Base-by-base conservation (phyloP, 495 filamentous ascomycete species). In the Penicillium silybi region DNA sequence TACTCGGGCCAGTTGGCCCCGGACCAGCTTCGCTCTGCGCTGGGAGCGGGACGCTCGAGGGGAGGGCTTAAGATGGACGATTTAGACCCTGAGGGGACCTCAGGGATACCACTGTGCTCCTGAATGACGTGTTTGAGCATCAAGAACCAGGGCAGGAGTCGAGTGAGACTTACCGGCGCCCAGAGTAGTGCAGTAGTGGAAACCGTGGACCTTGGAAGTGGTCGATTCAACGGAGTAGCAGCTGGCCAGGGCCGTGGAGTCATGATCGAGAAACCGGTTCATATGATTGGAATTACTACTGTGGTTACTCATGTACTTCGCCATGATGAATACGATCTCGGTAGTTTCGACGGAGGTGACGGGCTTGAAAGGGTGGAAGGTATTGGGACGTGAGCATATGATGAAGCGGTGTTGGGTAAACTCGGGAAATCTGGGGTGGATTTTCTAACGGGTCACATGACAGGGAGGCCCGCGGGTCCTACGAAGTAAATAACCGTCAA, bases 61-160 rank as follows among this genome's bases (percentile, higher is more conserved):
- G 87, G 86, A 88, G 88, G 88, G 79, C 88, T 90, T 85, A 77
- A 77, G 55, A 83, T 81, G 64, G 85, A 83, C 65, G 83, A 83
- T 77, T 88, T 85, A 64, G 83, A 75, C 76, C 87, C 80, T 68
- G 86, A 89, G 79, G 83, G 83, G 77, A 90, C 91, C 91, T 96
- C 89, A 93, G 90, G 89, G 86, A 87, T 88, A 87, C 89, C 89
- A 95, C 88, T 90, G 86, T 73, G 83, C 88, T 85, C 90, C 88
- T 89, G 66, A 20, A 41, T 44, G 11, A 0, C 7, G 23, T 29
- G 25, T 10, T 6, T 18, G n/a, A n/a, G 5, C 7, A 17, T 16
- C 11, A 11, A 41, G 20, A 13, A 13, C 16, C 3, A 38, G 22
- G 39, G 2, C 40, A 43, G 22, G 23, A n/a, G 19, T 38, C 19